phyloP scores from a whole-genome alignment of 805 yeast species.

The Candida piceae region DNA sequence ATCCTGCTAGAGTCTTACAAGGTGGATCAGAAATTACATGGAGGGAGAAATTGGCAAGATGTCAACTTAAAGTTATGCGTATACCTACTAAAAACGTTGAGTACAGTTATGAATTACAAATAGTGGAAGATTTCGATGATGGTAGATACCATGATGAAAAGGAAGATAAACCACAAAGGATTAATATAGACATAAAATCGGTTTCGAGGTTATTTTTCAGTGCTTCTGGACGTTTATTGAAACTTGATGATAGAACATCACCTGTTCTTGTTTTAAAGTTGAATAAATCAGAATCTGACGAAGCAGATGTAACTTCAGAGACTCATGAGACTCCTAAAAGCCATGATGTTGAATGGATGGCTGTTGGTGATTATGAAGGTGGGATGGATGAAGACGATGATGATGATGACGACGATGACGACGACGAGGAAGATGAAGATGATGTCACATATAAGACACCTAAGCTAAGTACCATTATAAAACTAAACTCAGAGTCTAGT shows the following conservation, averaged over 20 bases:
- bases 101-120: slow-evolving; percentile 40
- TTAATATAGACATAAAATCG: slow-evolving; percentile 33
- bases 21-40: slow-evolving; percentile 47
- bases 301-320: slow-evolving; percentile 1
- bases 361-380: slow-evolving; percentile 40
- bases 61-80: slow-evolving; percentile 39
- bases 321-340: not conserved
- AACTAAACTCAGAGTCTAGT: slow-evolving; percentile 17
- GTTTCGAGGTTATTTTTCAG: slow-evolving; percentile 57
- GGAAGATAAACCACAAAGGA: slow-evolving; percentile 34
- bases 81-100: slow-evolving; percentile 10
- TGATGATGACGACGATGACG: slow-evolving; percentile 24
- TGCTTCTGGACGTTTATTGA: slow-evolving; percentile 62
- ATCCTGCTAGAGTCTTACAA: slow-evolving; percentile 35
- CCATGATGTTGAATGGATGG: slow-evolving; percentile 41
- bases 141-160: slow-evolving; percentile 65
- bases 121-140: slow-evolving; percentile 61
- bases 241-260: slow-evolving; percentile 52
- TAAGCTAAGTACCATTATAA: too few species aligned
- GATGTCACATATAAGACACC: too few species aligned
- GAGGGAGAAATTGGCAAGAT: slow-evolving; percentile 68
- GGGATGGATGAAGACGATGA: slow-evolving; percentile 12
- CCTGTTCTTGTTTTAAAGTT: slow-evolving; percentile 67
- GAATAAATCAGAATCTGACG: slow-evolving; percentile 15
- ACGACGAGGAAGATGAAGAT: slow-evolving; percentile 24